Evolutionary conservation across 495 filamentous ascomycete genomes (phyloP), one percentile per base, ranked within the genome.

Genomic region (Hyaloscypha variabilis): DNA sequence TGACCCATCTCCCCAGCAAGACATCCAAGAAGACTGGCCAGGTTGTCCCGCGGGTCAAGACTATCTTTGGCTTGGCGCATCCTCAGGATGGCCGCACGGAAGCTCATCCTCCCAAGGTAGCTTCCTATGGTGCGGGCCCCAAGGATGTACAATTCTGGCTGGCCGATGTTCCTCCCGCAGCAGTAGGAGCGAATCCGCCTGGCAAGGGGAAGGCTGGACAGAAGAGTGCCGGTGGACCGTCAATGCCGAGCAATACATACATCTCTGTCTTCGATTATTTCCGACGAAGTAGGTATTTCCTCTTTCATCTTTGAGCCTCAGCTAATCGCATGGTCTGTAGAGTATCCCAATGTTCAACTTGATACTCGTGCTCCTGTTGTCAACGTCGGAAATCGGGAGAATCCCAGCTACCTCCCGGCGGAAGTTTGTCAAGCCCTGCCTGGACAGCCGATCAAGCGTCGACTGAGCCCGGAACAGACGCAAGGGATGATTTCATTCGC

Each of bases 401-500:
- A 80, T 25, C 88, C 91, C 0, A 78, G 77, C 24, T 94, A 90
- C 67, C 69, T 92, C 53, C 87, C 91, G 0, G 81, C 86, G 1
- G 90, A 96, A 67, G 75, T 88, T 6, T 88, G 88, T 69, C 69
- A 69, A 2, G 83, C 96, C 8, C 67, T 87, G 5, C 82, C 85
- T 8, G 92, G 91, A 0, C 91, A 97, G 71, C 68, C 83, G 11
- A 73, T 87, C 17, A 78, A 79, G 63, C 70, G 77, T 1, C 86
- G 87, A 72, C 79, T 92, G 25, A 73, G 69, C 17, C 74, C 79
- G 0, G 72, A 77, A 0, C 90, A 92, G 68, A 89, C 87, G 0
- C 73, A 79, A 0, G 58, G 73, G 0, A 94, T 94, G 89, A 82
- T 92, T 24, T 71, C 69, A 2, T 91, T 93, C 72, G 88, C 92